Base-by-base conservation (phyloP, 176 grass and related monocot genomes). In the Raddia guianensis region DNA sequence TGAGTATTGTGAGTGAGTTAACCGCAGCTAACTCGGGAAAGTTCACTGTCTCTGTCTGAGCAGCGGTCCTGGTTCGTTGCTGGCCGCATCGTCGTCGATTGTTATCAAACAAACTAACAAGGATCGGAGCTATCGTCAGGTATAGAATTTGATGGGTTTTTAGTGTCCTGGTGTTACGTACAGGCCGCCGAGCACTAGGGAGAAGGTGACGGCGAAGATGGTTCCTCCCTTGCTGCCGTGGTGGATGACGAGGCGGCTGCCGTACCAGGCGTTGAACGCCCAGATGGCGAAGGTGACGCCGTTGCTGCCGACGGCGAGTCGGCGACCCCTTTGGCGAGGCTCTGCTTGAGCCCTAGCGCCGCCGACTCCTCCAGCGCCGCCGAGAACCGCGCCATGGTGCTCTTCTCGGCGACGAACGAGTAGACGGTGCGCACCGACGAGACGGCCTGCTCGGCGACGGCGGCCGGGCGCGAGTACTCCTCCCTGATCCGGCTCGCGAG, bases 181-280 rank as follows among this genome's bases (percentile, higher is more conserved):
- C 96, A 90, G 75, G 72, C 96, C 93, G 15, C 96, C 96, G 49
- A 93, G 66, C 73, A 99, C 74, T 72, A 91, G 82, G 54, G 82
- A 68, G 8, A 88, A 82, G 0, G 88, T 83, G 62, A 95, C 96
- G 37, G 85, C 89, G 81, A 93, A 99, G 80, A 99, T 89, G 6
- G 96, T 93, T 79, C 96, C 96, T 8, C 96, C 96, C 68, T 85
- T 13, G 34, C 74, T 78, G 1, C 90, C 90, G 32, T 95, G 96
- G 87, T 95, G 93, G 90, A 99, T 99, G 88, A 93, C 93, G 11
- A 99, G 93, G 3, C 82, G 84, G 89, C 96, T 95, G 37, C 96
- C 96, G 21, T 99, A 99, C 96, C 93, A 99, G 43, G 88, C 65
- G 57, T 82, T 86, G 80, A 99, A 99, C 1, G 96, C 96, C 77